phyloP scores from a whole-genome alignment of 225 moss, liverwort and hornwort species.

The Pleurozium schreberi region DNA sequence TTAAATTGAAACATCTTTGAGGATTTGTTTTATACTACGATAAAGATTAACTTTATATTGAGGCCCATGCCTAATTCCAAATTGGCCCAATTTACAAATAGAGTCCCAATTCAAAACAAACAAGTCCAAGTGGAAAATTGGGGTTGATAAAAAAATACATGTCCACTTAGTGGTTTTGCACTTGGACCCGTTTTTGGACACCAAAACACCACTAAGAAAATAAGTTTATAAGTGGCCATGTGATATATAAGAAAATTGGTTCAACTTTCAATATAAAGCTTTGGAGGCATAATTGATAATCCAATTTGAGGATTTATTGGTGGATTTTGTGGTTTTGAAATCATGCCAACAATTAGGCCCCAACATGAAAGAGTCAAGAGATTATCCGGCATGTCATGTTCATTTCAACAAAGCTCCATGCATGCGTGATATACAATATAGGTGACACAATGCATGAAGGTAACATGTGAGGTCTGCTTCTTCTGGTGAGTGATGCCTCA shows the following conservation, averaged over 20 bases:
- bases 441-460: not conserved
- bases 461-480: not conserved
- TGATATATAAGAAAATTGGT: not conserved
- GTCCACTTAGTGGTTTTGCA: not conserved
- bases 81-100: not conserved
- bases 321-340: not conserved
- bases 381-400: no score
- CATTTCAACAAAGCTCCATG: not conserved
- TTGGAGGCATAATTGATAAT: not conserved
- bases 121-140: rapidly evolving
- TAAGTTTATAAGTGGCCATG: rapidly evolving
- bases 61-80: rapidly evolving
- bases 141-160: not conserved
- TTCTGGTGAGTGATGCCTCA: not conserved
- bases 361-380: not conserved
- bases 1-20: not conserved
- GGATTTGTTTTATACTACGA: not conserved
- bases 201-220: not conserved
- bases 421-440: not conserved
- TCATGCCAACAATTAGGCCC: not conserved
- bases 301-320: not conserved
- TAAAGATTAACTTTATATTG: not conserved
- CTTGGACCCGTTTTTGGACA: rapidly evolving
- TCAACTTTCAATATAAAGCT: not conserved
- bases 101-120: not conserved